Percentiles rank a stretch among this genome's conserved stretches.
Evolutionary conservation across 2,329 filamentous ascomycete genomes (phyloP).

Genomic region (Kalmusia sp.): DNA sequence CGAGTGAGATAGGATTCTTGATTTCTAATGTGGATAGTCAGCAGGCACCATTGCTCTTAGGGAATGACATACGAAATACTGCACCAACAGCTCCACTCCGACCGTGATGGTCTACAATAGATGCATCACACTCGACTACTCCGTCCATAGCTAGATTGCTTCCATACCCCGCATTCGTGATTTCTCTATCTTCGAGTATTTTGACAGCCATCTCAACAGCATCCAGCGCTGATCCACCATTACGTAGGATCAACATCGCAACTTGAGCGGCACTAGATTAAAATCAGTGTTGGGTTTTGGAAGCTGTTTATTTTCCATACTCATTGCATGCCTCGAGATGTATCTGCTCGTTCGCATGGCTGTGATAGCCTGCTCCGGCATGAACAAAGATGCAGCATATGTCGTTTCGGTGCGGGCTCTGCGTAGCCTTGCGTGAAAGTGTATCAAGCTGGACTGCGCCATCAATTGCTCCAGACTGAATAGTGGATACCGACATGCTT

Average conservation of each 20-base stretch:
- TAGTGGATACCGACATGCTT: slow-evolving; percentile 33
- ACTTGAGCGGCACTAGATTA: slow-evolving; percentile 74
- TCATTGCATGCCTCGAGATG: slow-evolving; percentile 88
- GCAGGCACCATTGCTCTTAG: slow-evolving; percentile 18
- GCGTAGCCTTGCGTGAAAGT: slow-evolving; percentile 47
- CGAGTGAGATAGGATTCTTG: slow-evolving; percentile 89
- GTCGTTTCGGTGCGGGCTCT: slow-evolving; percentile 51
- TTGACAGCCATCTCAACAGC: slow-evolving; percentile 90
- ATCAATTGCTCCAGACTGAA: slow-evolving; percentile 28
- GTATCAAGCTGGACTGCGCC: slow-evolving; percentile 28
- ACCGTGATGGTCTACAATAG: slow-evolving; percentile 87
- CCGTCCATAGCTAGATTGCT: slow-evolving; percentile 94
- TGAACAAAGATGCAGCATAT: slow-evolving; percentile 89
- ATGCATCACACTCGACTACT: slow-evolving; percentile 92
- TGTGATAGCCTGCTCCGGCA: slow-evolving; percentile 94
- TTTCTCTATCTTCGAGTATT: slow-evolving; percentile 88
- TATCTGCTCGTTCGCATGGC: slow-evolving; percentile 79
- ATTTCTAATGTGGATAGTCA: slow-evolving; percentile 66
- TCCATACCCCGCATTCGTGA: slow-evolving; percentile 95
- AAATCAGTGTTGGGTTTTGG: slow-evolving; percentile 15
- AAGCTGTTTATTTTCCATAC: slow-evolving; percentile 62
- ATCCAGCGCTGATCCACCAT: slow-evolving; percentile 81
- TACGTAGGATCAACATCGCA: slow-evolving; percentile 81
- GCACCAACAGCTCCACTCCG: slow-evolving; percentile 93
- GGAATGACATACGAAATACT: slow-evolving; percentile 73